Conservation (phyloP, 2,329 filamentous ascomycete species). For the Aurifilum marmelostoma region DNA sequence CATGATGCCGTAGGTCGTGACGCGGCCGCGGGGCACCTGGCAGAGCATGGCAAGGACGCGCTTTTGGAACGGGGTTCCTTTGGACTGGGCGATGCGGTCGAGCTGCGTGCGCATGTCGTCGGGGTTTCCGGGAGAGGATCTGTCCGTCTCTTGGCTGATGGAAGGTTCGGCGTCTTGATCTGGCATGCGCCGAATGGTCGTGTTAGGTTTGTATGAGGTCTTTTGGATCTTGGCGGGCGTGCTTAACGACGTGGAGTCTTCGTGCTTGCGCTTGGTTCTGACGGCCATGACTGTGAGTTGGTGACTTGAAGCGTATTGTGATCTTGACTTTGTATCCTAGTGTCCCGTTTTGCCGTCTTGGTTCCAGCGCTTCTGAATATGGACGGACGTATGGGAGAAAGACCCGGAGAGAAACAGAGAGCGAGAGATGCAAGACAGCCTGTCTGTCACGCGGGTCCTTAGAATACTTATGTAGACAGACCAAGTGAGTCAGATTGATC, state of each 20-base stretch:
- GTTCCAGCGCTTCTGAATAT: too few species aligned
- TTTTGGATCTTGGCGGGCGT: slow-evolving; percentile 16
- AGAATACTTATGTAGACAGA: too few species aligned
- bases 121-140: neutral
- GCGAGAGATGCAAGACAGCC: too few species aligned
- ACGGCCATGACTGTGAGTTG: slow-evolving; percentile 15
- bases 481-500: neutral
- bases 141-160: neutral
- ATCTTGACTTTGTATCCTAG: neutral
- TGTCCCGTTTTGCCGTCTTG: neutral
- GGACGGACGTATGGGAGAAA: neutral
- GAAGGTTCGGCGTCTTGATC: neutral
- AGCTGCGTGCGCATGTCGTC: slow-evolving; percentile 45
- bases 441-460: neutral
- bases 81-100: slow-evolving; percentile 47
- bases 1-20: slow-evolving; percentile 78
- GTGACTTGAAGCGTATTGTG: rapidly evolving
- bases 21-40: slow-evolving; percentile 74
- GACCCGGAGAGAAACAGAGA: too few species aligned
- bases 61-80: slow-evolving; percentile 60
- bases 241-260: neutral
- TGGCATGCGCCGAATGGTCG: slow-evolving; percentile 7
- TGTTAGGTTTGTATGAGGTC: slow-evolving; percentile 21
- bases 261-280: slow-evolving; percentile 10
- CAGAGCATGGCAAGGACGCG: slow-evolving; percentile 72